Percentiles rank a stretch among this genome's conserved stretches.
These are phyloP conservation scores for Aegilops sharonensis DNA, from an alignment of 176 grass and related monocot species.

Conservation along the genomic window DNA sequence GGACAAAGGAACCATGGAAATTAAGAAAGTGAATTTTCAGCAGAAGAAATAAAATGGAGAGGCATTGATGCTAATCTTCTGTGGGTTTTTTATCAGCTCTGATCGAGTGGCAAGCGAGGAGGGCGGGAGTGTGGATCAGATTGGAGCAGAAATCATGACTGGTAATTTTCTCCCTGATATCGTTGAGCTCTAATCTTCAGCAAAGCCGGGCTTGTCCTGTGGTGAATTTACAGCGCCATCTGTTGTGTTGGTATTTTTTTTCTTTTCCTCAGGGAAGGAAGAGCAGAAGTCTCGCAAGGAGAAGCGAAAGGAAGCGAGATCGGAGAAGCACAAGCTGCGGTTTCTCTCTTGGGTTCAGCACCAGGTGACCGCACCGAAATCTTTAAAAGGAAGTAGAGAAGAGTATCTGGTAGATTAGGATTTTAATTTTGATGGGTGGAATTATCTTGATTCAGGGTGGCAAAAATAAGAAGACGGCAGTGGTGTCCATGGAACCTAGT, in stretches of 20 bases:
- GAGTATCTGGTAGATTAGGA: neutral
- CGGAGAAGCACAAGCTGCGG: conserved; percentile 37
- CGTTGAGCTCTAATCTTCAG: neutral
- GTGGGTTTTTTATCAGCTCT: neutral
- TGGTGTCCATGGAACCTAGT: neutral
- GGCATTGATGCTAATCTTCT: neutral
- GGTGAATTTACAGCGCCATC: neutral
- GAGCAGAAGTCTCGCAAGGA: conserved; percentile 43
- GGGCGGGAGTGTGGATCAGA: neutral
- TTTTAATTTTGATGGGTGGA: neutral
- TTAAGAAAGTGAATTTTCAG: too few relatives aligned
- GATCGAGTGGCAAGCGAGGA: neutral
- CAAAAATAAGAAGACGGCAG: conserved; percentile 34
- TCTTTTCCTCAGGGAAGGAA: conserved; percentile 15
- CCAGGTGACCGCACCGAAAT: conserved; percentile 34
- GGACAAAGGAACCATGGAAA: too few relatives aligned
- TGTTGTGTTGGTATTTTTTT: neutral
- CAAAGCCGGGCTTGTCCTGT: neutral
- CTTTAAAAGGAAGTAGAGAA: neutral
- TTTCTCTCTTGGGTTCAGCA: conserved; percentile 61
- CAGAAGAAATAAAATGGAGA: too few relatives aligned
- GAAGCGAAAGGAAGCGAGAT: conserved; percentile 53
- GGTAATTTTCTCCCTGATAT: conserved; percentile 1
- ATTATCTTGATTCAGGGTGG: conserved; percentile 27
- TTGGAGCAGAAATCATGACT: neutral